A percentile compares a stretch with the other conserved stretches of the same genome.
Evolutionary conservation across 495 filamentous ascomycete species (phyloP).

Genomic region (Apodospora peruviana): DNA sequence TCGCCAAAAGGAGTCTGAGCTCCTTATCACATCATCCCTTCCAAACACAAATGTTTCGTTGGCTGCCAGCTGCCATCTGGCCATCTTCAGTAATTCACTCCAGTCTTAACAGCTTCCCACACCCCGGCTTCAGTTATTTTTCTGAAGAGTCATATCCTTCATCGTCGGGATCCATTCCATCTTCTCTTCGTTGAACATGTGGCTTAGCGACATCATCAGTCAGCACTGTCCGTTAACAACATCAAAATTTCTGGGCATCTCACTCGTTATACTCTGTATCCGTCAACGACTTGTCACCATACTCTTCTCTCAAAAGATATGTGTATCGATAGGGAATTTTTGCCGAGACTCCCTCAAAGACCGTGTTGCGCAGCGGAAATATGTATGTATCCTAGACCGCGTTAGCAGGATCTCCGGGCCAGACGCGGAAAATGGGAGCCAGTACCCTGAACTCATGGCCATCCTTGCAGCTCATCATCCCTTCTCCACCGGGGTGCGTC

Average conservation of each 20-base stretch:
- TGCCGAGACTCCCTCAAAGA: conserved; percentile 55
- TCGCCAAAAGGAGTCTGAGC: no score
- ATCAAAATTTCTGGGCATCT: conserved; percentile 13
- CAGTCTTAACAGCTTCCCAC: no score
- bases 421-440: conserved; percentile 1
- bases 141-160: no score
- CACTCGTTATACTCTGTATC: conserved; percentile 49
- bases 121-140: conserved; percentile 5
- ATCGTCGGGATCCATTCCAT: conserved; percentile 34
- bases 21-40: no score
- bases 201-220: conserved; percentile 18
- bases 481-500: conserved; percentile 24
- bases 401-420: conserved; percentile 2
- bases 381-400: conserved; percentile 29
- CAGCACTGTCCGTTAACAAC: neutral
- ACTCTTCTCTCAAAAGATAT: conserved; percentile 56
- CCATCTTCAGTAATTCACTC: no score
- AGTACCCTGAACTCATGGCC: conserved; percentile 34
- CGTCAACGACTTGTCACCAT: conserved; percentile 46
- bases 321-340: conserved; percentile 60
- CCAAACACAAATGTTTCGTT: no score
- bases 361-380: conserved; percentile 41
- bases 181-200: conserved; percentile 31
- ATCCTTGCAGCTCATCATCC: conserved; percentile 37
- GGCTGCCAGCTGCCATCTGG: no score